A percentile compares a stretch with the other conserved stretches of the same genome.
These are phyloP conservation scores for Phytopythium vexans DNA, from an alignment of 352 stramenopile species.

Conservation along the genomic window DNA sequence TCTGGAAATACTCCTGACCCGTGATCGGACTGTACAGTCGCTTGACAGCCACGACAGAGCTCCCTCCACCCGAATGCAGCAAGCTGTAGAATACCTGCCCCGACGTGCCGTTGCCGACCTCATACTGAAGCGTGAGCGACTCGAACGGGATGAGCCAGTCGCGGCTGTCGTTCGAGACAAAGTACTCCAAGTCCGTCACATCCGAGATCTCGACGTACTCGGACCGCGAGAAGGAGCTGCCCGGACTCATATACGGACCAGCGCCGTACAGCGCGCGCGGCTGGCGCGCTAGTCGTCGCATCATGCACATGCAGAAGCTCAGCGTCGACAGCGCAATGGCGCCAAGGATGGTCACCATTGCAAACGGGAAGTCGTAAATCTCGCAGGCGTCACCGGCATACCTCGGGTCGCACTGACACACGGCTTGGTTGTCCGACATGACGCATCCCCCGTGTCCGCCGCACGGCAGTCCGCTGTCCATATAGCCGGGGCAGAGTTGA, in stretches of 20 bases:
- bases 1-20: slow-evolving; percentile 88
- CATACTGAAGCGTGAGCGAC: slow-evolving; percentile 78
- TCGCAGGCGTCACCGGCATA: slow-evolving; percentile 74
- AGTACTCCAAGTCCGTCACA: slow-evolving; percentile 85
- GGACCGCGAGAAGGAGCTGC: slow-evolving; percentile 73
- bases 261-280: slow-evolving; percentile 34
- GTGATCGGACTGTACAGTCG: slow-evolving; percentile 84
- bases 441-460: slow-evolving; percentile 68
- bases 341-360: slow-evolving; percentile 76
- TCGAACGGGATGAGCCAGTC: slow-evolving; percentile 91
- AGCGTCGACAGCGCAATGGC: slow-evolving; percentile 79
- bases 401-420: slow-evolving; percentile 71
- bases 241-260: slow-evolving; percentile 42
- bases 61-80: slow-evolving; percentile 77
- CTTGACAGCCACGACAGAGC: slow-evolving; percentile 86
- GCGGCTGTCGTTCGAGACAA: slow-evolving; percentile 81
- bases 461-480: slow-evolving; percentile 69
- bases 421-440: slow-evolving; percentile 43
- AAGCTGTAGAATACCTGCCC: slow-evolving; percentile 87
- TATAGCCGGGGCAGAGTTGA: slow-evolving; percentile 65
- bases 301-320: slow-evolving; percentile 86
- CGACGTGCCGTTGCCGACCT: slow-evolving; percentile 87
- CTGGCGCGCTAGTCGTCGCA: slow-evolving; percentile 72
- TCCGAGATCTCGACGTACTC: slow-evolving; percentile 87
- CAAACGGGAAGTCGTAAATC: slow-evolving; percentile 83